phyloP scores from a whole-genome alignment of 176 grass and related monocot genomes.

The Raddia guianensis region DNA sequence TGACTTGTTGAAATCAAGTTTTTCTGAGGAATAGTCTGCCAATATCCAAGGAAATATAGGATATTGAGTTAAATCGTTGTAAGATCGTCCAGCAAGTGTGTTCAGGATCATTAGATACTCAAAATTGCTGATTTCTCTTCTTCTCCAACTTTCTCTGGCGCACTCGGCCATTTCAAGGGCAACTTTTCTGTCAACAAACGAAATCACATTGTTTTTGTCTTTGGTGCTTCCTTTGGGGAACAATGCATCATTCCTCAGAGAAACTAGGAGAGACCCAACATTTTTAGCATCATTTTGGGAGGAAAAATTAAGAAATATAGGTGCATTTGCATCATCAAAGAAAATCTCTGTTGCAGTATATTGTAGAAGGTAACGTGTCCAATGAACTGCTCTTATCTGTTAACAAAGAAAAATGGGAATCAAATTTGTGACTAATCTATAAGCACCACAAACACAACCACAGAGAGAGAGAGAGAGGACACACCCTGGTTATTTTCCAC shows the following conservation, averaged over 20 bases:
- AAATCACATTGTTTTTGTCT: constrained; percentile 86
- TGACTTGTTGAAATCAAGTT: constrained; percentile 94
- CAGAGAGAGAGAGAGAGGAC: not conserved
- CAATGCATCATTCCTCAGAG: constrained; percentile 87
- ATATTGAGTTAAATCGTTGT: constrained; percentile 98
- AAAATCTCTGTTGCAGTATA: constrained; percentile 95
- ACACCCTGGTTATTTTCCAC: constrained; percentile 84
- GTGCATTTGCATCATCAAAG: constrained; percentile 82
- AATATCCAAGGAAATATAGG: constrained; percentile 95
- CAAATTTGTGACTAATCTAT: constrained; percentile 33
- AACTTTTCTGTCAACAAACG: constrained; percentile 83
- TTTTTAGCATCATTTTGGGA: constrained; percentile 93
- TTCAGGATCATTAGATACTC: constrained; percentile 97
- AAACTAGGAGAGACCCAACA: constrained; percentile 80
- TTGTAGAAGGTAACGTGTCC: constrained; percentile 90
- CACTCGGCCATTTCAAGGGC: constrained; percentile 93
- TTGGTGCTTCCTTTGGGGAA: constrained; percentile 82
- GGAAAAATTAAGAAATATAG: constrained; percentile 92
- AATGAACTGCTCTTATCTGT: constrained; percentile 98
- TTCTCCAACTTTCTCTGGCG: constrained; percentile 92
- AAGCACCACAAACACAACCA: not conserved
- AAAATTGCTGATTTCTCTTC: constrained; percentile 95
- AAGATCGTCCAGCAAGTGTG: constrained; percentile 91
- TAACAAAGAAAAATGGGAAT: constrained; percentile 34
- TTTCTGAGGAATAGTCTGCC: constrained; percentile 93